These are phyloP conservation scores for Thinopyrum elongatum DNA, from an alignment of 176 grass and related monocot species.

Conservation along the genomic window DNA sequence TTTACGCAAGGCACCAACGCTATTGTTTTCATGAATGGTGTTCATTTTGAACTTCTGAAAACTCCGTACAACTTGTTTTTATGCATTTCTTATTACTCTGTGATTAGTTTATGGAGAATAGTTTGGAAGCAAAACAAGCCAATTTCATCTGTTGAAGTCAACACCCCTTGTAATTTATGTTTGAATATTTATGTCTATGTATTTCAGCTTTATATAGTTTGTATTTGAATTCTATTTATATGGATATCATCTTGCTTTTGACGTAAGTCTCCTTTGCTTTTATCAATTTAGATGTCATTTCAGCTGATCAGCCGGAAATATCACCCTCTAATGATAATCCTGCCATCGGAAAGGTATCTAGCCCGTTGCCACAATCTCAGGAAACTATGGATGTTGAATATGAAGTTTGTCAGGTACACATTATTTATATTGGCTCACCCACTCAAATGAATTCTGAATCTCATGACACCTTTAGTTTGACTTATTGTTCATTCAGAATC, in stretches of 20 bases:
- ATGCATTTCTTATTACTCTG: not conserved
- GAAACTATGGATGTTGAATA: slow-evolving; percentile 44
- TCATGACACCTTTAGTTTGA: not conserved
- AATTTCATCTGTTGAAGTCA: slow-evolving; percentile 12
- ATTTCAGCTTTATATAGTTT: slow-evolving; percentile 3
- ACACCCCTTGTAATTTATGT: not conserved
- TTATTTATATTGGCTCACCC: not conserved
- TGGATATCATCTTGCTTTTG: slow-evolving; percentile 7
- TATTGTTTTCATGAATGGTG: slow-evolving; percentile 12
- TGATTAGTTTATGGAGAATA: not conserved
- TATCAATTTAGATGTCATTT: slow-evolving; percentile 41
- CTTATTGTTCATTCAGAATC: slow-evolving; percentile 4
- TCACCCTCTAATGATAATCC: slow-evolving; percentile 4
- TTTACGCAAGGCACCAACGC: not conserved
- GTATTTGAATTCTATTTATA: slow-evolving; percentile 5
- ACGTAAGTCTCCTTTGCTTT: slow-evolving; percentile 13
- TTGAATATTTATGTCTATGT: not conserved
- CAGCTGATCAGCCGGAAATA: slow-evolving; percentile 34
- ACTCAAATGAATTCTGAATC: slow-evolving; percentile 14
- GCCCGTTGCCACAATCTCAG: slow-evolving; percentile 12
- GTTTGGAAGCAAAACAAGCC: slow-evolving; percentile 28
- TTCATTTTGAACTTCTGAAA: slow-evolving; percentile 1
- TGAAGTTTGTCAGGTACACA: slow-evolving; percentile 50
- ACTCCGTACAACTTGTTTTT: not conserved
- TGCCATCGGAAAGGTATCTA: slow-evolving; percentile 31